A percentile compares a stretch with the other conserved stretches of the same genome.
phyloP scores from a whole-genome alignment of 768 basidiomycete genomes.

The Boletus sp. region DNA sequence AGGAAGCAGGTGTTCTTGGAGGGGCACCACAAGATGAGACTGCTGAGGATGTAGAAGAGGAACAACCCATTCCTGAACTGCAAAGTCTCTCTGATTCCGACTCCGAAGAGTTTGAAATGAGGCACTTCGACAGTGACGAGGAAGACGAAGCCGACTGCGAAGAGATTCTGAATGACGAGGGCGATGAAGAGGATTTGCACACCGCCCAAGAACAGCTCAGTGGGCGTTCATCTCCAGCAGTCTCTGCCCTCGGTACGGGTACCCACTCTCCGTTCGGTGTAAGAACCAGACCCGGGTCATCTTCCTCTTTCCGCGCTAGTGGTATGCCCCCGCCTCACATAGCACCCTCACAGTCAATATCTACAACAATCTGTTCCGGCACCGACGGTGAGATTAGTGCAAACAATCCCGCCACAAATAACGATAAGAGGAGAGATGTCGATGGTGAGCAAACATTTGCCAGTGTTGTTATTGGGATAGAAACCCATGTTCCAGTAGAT shows the following conservation, averaged over 20 bases:
- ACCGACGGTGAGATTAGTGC: neutral
- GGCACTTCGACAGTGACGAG: conserved; percentile 17
- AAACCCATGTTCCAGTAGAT: neutral
- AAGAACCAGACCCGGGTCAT: neutral
- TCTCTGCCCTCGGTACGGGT: conserved; percentile 20
- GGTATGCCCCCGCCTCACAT: neutral
- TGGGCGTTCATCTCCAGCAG: conserved; percentile 25
- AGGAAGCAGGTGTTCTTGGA: conserved; percentile 8
- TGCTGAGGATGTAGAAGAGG: conserved; percentile 15
- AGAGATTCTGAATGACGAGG: conserved; percentile 29
- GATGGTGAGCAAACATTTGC: conserved; percentile 1
- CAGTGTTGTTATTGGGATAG: conserved; percentile 1
- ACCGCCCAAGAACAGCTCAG: conserved; percentile 22
- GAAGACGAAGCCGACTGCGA: conserved; percentile 30
- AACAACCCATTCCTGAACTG: conserved; percentile 24
- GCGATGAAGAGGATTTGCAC: conserved; percentile 24
- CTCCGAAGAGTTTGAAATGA: conserved; percentile 27
- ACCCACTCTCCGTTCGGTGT: conserved; percentile 8
- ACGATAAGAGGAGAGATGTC: neutral
- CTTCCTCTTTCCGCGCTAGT: conserved; percentile 3
- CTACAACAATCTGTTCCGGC: conserved; percentile 9
- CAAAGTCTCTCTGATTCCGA: conserved; percentile 23
- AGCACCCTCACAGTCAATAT: conserved; percentile 4
- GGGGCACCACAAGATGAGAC: conserved; percentile 6
- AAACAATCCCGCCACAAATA: neutral